These are phyloP conservation scores for Teunomyces kruisii DNA, from an alignment of 805 yeast genomes.

Conservation along the genomic window DNA sequence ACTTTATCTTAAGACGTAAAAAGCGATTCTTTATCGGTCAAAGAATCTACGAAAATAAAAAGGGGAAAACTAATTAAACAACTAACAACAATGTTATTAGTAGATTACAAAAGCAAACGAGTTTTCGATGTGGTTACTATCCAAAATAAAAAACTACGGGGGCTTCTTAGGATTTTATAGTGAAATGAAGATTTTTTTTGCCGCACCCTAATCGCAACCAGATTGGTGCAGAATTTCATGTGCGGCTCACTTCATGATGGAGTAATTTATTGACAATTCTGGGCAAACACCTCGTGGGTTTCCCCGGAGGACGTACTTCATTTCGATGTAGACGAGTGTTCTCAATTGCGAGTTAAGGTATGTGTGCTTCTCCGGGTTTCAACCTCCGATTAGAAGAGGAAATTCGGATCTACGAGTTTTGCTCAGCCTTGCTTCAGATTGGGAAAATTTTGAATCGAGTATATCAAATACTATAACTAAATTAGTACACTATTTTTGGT, in stretches of 20 bases:
- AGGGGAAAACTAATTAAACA: neutral
- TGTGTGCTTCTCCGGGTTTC: too few relatives aligned
- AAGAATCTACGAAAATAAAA: neutral
- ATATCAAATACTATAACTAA: neutral
- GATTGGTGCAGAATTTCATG: too few relatives aligned
- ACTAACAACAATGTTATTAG: neutral
- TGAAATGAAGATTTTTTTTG: too few relatives aligned
- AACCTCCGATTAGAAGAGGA: neutral
- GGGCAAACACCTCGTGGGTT: neutral
- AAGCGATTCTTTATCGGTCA: neutral
- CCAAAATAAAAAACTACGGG: too few relatives aligned
- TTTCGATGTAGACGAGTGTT: too few relatives aligned
- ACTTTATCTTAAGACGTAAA: constrained; percentile 6
- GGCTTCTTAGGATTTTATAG: too few relatives aligned
- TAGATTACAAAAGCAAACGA: neutral
- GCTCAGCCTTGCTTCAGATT: neutral
- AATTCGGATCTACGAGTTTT: neutral
- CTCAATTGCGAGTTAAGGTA: too few relatives aligned
- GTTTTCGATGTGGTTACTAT: too few relatives aligned
- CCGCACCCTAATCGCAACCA: too few relatives aligned
- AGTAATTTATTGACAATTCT: neutral
- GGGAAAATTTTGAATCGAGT: neutral
- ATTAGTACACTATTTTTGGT: neutral
- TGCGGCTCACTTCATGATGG: too few relatives aligned
- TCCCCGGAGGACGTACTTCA: too few relatives aligned